phyloP scores from a whole-genome alignment of 148 eudicot genomes.

The Camellia sinensis region DNA sequence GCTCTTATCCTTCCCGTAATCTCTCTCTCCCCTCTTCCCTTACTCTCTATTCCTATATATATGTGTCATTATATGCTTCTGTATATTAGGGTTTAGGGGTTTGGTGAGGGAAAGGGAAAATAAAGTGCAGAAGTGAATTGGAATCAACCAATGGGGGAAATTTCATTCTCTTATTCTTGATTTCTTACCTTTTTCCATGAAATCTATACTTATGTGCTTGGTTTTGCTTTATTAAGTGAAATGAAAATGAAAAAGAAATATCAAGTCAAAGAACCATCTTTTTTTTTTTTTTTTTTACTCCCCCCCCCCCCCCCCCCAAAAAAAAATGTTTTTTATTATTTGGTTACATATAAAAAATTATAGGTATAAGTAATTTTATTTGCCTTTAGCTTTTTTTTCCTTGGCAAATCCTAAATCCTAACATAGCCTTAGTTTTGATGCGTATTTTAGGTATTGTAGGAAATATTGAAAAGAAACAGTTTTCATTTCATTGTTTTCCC shows the following conservation, averaged over 20 bases:
- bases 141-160: neutral
- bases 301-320: too few relatives aligned
- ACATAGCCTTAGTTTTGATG: neutral
- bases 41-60: neutral
- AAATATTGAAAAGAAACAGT: neutral
- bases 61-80: neutral
- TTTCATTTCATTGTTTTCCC: neutral
- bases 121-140: neutral
- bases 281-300: too few relatives aligned
- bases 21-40: neutral
- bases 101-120: neutral
- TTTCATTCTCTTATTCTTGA: neutral
- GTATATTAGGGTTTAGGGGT: neutral
- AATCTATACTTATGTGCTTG: too few relatives aligned
- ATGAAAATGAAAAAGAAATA: too few relatives aligned
- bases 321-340: too few relatives aligned
- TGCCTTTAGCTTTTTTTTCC: too few relatives aligned
- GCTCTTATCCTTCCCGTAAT: slow-evolving; percentile 62
- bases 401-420: too few relatives aligned
- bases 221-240: neutral
- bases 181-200: neutral
- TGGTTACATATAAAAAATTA: too few relatives aligned
- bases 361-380: too few relatives aligned
- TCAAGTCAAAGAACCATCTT: too few relatives aligned
- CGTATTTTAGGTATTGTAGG: neutral